phyloP scores from a whole-genome alignment of 495 filamentous ascomycete species.

The Aspergillus bertholletiae region DNA sequence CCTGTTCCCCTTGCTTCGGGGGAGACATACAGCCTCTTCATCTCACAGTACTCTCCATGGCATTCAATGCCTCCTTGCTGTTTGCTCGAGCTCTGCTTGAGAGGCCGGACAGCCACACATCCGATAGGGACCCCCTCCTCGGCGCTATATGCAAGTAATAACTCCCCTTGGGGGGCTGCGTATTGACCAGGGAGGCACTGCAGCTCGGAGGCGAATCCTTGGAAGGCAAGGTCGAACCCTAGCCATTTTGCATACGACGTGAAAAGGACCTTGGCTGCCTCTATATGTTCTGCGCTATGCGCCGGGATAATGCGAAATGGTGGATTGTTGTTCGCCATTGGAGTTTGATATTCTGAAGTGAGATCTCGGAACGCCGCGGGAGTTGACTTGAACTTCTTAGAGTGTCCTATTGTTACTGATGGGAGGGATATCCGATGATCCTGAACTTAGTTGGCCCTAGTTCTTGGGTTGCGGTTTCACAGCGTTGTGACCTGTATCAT shows the following conservation, averaged over 20 bases:
- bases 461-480: no score
- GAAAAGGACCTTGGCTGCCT: slow-evolving; percentile 36
- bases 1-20: slow-evolving; percentile 44
- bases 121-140: slow-evolving; percentile 32
- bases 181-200: slow-evolving; percentile 54
- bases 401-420: neutral
- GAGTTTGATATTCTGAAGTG: neutral
- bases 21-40: slow-evolving; percentile 56
- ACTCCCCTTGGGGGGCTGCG: slow-evolving; percentile 34
- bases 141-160: slow-evolving; percentile 44
- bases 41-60: slow-evolving; percentile 48
- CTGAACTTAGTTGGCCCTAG: no score
- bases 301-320: slow-evolving; percentile 13
- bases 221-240: slow-evolving; percentile 54
- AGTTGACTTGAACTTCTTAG: no score
- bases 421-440: neutral
- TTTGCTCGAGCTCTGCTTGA: slow-evolving; percentile 35
- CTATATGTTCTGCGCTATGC: slow-evolving; percentile 10
- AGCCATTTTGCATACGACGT: slow-evolving; percentile 50
- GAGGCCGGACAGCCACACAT: slow-evolving; percentile 40
- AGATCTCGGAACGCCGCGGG: neutral
- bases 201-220: slow-evolving; percentile 52
- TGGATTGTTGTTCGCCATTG: neutral
- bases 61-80: slow-evolving; percentile 20
- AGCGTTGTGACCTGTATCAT: no score